A percentile compares a stretch with the other conserved stretches of the same genome.
Evolutionary conservation across 371 early-diverging fungal genomes (phyloP).

Genomic region (Rhizopus stolonifer): DNA sequence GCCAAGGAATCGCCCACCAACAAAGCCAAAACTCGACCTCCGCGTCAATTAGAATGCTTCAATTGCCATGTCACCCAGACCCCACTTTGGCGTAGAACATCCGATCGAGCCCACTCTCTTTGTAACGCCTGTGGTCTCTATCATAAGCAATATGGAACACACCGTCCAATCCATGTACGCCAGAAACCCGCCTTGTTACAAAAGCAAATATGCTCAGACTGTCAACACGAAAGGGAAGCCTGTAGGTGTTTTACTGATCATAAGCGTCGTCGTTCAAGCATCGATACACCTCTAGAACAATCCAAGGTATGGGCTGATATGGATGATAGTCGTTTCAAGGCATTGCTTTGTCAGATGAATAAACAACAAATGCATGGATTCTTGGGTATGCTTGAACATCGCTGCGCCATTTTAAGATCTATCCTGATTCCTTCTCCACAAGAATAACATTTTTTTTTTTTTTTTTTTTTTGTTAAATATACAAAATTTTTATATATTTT

Average conservation of each 20-base stretch:
- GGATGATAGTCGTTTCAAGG: constrained; percentile 46
- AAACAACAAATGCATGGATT: constrained; percentile 56
- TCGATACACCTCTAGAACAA: not conserved
- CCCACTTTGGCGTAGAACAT: constrained; percentile 84
- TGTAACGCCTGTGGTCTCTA: constrained; percentile 89
- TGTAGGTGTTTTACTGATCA: not conserved
- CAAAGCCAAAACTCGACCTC: constrained; percentile 27
- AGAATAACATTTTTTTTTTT: constrained; percentile 4
- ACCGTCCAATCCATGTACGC: constrained; percentile 67
- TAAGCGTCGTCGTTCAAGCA: constrained; percentile 13
- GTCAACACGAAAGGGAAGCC: too few species aligned
- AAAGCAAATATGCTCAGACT: constrained; percentile 16
- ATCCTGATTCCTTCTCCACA: constrained; percentile 25
- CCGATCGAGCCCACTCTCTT: constrained; percentile 71
- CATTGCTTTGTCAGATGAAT: constrained; percentile 50
- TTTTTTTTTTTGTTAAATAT: constrained; percentile 2
- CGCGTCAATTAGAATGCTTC: constrained; percentile 72
- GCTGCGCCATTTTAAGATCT: constrained; percentile 38
- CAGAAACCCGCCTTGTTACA: constrained; percentile 33
- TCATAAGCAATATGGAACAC: constrained; percentile 70
- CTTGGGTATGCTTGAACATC: constrained; percentile 52
- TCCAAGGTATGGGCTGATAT: constrained; percentile 36
- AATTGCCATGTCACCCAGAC: constrained; percentile 81
- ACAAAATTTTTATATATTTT: constrained; percentile 4
- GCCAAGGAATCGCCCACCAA: too few species aligned